These are phyloP conservation scores for Rhododendron molle DNA, from an alignment of 148 eudicot species.

Conservation along the genomic window DNA sequence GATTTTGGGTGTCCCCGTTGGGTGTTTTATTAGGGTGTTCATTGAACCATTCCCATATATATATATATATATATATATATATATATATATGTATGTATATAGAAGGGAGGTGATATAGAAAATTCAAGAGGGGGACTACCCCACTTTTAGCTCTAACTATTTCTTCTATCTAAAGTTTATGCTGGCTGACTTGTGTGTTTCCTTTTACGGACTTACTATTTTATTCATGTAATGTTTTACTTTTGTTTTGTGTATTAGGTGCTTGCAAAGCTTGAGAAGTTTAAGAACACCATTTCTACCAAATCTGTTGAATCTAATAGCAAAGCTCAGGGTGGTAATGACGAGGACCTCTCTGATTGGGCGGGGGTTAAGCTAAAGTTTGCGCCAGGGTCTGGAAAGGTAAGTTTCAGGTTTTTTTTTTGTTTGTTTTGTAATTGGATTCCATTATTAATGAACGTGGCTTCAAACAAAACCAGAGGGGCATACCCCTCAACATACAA, in stretches of 20 bases:
- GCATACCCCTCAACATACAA: neutral
- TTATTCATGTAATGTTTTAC: neutral
- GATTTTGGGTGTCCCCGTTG: too few relatives aligned
- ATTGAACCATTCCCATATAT: too few relatives aligned
- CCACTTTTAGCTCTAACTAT: neutral
- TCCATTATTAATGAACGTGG: neutral
- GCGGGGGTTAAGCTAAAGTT: slow-evolving; percentile 44
- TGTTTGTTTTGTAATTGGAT: neutral
- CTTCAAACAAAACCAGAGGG: neutral
- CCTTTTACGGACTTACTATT: neutral
- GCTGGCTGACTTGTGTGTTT: neutral
- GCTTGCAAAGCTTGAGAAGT: slow-evolving; percentile 71
- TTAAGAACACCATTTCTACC: slow-evolving; percentile 39
- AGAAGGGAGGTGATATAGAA: neutral
- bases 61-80: too few relatives aligned
- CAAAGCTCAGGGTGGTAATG: slow-evolving; percentile 26
- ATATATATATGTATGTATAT: too few relatives aligned
- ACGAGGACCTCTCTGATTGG: slow-evolving; percentile 75
- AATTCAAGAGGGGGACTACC: neutral
- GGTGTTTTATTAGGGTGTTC: too few relatives aligned
- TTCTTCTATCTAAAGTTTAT: neutral
- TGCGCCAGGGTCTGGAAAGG: slow-evolving; percentile 67
- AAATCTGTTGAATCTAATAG: slow-evolving; percentile 35
- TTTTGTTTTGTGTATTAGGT: slow-evolving; percentile 31
- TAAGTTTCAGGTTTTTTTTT: slow-evolving; percentile 14